phyloP scores from a whole-genome alignment of 257 asterid species.

The Nicotiana otophora region DNA sequence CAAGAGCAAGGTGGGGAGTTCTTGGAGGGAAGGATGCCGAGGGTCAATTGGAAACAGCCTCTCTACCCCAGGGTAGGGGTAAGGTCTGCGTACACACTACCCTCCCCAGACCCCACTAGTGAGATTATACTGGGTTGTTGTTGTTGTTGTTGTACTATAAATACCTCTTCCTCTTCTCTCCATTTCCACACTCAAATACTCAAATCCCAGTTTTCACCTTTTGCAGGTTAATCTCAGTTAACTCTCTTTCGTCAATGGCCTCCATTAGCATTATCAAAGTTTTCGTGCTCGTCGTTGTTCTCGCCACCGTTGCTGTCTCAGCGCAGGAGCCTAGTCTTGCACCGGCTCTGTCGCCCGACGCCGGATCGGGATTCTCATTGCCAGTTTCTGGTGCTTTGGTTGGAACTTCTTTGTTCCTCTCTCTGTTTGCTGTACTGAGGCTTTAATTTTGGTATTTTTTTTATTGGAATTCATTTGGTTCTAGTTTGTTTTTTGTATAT shows the following conservation, averaged over 20 bases:
- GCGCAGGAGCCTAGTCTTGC: conserved; percentile 28
- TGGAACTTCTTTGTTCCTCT: not conserved
- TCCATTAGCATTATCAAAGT: conserved; percentile 21
- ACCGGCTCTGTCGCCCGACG: not conserved
- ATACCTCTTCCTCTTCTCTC: not conserved
- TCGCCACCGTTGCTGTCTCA: conserved; percentile 21
- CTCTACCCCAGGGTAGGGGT: too few species aligned
- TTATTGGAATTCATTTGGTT: not conserved
- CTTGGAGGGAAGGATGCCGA: too few species aligned
- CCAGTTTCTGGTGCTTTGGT: not conserved
- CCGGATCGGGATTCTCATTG: not conserved
- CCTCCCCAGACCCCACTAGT: too few species aligned
- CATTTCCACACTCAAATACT: not conserved
- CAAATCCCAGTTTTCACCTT: not conserved
- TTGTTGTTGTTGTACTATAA: too few species aligned
- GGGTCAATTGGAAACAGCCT: too few species aligned
- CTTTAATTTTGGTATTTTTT: not conserved
- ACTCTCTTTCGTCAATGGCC: conserved; percentile 27
- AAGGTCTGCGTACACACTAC: too few species aligned
- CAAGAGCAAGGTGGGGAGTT: too few species aligned
- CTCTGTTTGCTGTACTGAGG: not conserved
- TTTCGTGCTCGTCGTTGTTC: conserved; percentile 19
- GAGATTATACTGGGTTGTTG: too few species aligned
- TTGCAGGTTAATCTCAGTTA: too few species aligned
- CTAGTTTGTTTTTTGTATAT: not conserved